Conservation (phyloP, 306 rosid genomes). For the Malus fusca region DNA sequence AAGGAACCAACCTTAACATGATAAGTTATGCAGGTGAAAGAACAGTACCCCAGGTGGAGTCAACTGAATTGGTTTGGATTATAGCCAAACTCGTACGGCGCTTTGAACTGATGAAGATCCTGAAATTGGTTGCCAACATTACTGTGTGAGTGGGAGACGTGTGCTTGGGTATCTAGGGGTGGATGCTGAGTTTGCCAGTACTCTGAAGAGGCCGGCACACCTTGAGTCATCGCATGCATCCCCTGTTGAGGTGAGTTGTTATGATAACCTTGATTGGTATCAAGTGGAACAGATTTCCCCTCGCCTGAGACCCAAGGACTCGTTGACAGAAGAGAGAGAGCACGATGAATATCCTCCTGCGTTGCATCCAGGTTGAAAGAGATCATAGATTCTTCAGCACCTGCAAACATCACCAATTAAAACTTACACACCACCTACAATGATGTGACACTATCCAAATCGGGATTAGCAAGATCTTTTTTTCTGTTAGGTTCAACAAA, state of each 20-base stretch:
- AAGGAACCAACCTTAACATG: constrained; percentile 4
- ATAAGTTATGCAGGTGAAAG: background rate
- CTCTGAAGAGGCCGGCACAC: constrained; percentile 30
- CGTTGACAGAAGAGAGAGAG: constrained; percentile 99
- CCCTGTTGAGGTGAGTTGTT: constrained; percentile 21
- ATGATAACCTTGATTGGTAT: constrained; percentile 15
- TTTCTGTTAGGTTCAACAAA: background rate
- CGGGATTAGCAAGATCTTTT: background rate
- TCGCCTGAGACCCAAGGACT: constrained; percentile 50
- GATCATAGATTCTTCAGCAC: constrained; percentile 45
- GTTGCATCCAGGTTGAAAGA: constrained; percentile 29
- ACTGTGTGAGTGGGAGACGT: constrained; percentile 23
- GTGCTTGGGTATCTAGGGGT: constrained; percentile 5
- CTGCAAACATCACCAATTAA: constrained; percentile 29
- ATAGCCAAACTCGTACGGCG: constrained; percentile 38
- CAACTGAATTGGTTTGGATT: constrained; percentile 40
- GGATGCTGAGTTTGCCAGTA: constrained; percentile 44
- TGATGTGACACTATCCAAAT: background rate
- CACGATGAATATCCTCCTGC: constrained; percentile 56
- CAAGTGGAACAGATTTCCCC: constrained; percentile 28
- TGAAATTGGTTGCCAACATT: constrained; percentile 38
- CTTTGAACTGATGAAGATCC: constrained; percentile 43
- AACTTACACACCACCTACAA: background rate
- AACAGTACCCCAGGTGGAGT: background rate
- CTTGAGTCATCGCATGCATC: constrained; percentile 24